A percentile compares a stretch with the other conserved stretches of the same genome.
Evolutionary conservation across 2,329 filamentous ascomycete genomes (phyloP).

Genomic region (Rugonectria rugulosa): DNA sequence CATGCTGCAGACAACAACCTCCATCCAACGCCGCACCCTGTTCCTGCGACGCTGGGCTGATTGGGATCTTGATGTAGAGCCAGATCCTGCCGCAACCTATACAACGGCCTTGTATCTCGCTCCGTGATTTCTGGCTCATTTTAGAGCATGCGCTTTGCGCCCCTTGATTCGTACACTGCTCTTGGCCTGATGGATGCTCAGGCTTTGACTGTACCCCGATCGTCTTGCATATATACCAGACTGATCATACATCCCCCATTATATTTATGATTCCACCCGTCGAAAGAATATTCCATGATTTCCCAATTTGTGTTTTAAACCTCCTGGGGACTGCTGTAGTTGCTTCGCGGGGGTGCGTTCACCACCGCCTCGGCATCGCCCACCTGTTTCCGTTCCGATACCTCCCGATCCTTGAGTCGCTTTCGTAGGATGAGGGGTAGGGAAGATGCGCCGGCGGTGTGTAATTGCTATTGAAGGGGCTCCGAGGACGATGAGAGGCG

Average conservation of each 20-base stretch:
- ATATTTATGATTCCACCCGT: conserved; percentile 22
- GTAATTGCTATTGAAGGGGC: conserved; percentile 91
- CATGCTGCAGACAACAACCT: conserved; percentile 32
- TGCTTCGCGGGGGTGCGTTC: conserved; percentile 56
- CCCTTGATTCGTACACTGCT: conserved; percentile 12
- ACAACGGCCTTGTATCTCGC: too few species aligned
- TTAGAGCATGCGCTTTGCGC: neutral
- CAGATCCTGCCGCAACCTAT: too few species aligned
- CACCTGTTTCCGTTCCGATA: conserved; percentile 88
- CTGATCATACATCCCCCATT: conserved; percentile 14
- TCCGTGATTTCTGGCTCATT: too few species aligned
- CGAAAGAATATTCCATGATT: conserved; percentile 13
- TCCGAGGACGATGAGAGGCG: conserved; percentile 94
- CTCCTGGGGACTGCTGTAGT: conserved; percentile 38
- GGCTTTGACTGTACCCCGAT: neutral
- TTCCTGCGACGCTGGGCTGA: conserved; percentile 7
- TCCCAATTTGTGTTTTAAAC: conserved; percentile 37
- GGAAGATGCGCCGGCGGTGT: conserved; percentile 49
- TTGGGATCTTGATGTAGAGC: neutral
- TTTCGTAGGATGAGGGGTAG: conserved; percentile 60
- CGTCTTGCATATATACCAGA: neutral
- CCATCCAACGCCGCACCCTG: conserved; percentile 16
- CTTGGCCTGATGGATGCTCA: neutral
- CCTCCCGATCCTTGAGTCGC: conserved; percentile 73
- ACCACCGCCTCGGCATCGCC: conserved; percentile 85